Evolutionary conservation across 2,329 filamentous ascomycete genomes (phyloP), one percentile per base, ranked within the genome.

Genomic region (Geoglossum cookeanum): DNA sequence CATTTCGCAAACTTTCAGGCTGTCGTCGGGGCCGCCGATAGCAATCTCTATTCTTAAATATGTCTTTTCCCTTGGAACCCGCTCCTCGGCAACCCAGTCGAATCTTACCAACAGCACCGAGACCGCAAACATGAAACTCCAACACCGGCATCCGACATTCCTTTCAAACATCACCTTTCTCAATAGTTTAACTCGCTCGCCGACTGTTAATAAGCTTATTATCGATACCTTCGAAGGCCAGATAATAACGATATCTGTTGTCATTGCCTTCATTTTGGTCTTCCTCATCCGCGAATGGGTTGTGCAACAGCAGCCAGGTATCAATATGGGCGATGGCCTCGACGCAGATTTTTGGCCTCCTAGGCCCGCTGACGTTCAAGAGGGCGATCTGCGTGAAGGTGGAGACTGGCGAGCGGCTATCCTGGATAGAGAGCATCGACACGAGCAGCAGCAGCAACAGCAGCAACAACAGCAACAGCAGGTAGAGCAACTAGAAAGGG

Each of bases 201-300:
- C 84, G 1, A 74, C 78, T 13, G 66, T 94, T 58, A 97, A 97
- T 68, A 81, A 84, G 53, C 77, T 85, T 55, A 71, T 96, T 15
- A 82, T 97, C 56, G 84, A 89, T 62, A 80, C 91, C 0, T 73
- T 96, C 3, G 92, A 98, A 71, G 92, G 92, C 3, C 90, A 95
- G 66, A 79, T 97, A 53, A 95, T 98, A 63, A 98, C 91, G 0
- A 73, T 96, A 4, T 72, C 94, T 9, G 87, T 97, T 55, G 91
- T 98, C 6, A 78, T 95, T 49, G 89, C 85, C 58, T 98, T 97
- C 69, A 96, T 98, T 59, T 73, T 98, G n/a, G 83, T 98, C 47
- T 98, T 98, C 63, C 72, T 98, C 3, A 96, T 98, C 52, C 77
- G 94, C 52, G 92, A 98, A 71, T 98, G 95, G 78, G 92, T 98